Evolutionary conservation across 2,329 filamentous ascomycete genomes (phyloP).

Genomic region (Aspergillus udagawae): DNA sequence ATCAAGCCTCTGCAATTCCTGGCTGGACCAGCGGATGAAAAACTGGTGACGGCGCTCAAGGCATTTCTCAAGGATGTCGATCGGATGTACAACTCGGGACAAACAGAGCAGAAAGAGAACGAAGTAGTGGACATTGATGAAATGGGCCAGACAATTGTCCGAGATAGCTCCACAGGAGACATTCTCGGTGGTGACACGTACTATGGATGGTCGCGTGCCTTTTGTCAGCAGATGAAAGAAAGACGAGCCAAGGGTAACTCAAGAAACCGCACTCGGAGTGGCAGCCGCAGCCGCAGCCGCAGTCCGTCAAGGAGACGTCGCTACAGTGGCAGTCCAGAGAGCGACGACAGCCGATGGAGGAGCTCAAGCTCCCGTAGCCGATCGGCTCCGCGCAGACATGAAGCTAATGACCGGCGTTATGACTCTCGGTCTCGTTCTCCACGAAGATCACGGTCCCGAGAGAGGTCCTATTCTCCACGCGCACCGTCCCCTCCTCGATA

Average conservation of each 20-base stretch:
- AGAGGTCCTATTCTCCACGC: slow-evolving; percentile 33
- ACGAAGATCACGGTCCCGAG: slow-evolving; percentile 25
- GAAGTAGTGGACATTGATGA: slow-evolving; percentile 64
- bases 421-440: slow-evolving; percentile 25
- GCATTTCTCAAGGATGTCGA: slow-evolving; percentile 66
- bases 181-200: slow-evolving; percentile 68
- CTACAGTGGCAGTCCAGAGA: slow-evolving; percentile 36
- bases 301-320: slow-evolving; percentile 41
- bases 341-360: slow-evolving; percentile 26
- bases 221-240: slow-evolving; percentile 76
- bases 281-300: slow-evolving; percentile 44
- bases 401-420: slow-evolving; percentile 10
- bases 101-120: slow-evolving; percentile 45
- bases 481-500: slow-evolving; percentile 17
- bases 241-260: slow-evolving; percentile 22
- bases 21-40: slow-evolving; percentile 63
- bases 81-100: slow-evolving; percentile 58
- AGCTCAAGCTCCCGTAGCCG: slow-evolving; percentile 27
- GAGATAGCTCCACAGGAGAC: slow-evolving; percentile 64
- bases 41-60: slow-evolving; percentile 65
- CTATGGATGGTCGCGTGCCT: slow-evolving; percentile 79
- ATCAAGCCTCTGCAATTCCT: slow-evolving; percentile 69
- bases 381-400: slow-evolving; percentile 22
- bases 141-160: slow-evolving; percentile 64
- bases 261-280: slow-evolving; percentile 38